Evolutionary conservation across 495 filamentous ascomycete species (phyloP).

Genomic region (Stereocaulon alpinum): DNA sequence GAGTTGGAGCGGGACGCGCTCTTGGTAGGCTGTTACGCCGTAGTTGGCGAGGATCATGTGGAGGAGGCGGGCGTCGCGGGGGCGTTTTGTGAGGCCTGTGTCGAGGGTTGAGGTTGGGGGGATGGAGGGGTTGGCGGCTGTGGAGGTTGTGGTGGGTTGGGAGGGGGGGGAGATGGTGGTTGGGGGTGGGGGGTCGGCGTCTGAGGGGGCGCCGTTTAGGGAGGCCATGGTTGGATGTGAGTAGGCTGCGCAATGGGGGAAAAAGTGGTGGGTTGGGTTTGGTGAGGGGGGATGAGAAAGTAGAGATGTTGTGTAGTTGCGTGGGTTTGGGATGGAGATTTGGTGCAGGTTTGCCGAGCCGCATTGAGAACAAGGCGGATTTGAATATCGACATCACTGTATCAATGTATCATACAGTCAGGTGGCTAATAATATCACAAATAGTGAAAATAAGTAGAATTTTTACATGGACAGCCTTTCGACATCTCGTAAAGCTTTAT

Average conservation of each 20-base stretch:
- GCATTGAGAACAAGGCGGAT: too few species aligned
- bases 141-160: neutral
- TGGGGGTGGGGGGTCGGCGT: neutral
- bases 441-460: too few species aligned
- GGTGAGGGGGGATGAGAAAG: neutral
- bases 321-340: neutral
- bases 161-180: neutral
- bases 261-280: neutral
- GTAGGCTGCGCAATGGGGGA: too few species aligned
- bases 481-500: too few species aligned
- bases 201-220: conserved; percentile 6
- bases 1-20: conserved; percentile 85
- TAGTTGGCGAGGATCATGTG: conserved; percentile 83
- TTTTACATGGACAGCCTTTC: too few species aligned
- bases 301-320: too few species aligned
- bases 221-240: conserved; percentile 5
- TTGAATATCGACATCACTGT: too few species aligned
- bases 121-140: conserved; percentile 6
- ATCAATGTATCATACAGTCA: too few species aligned
- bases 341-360: neutral
- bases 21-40: conserved; percentile 83
- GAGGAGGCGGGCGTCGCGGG: conserved; percentile 81
- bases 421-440: too few species aligned
- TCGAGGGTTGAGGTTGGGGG: conserved; percentile 29
- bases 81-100: conserved; percentile 55